Base-by-base conservation (phyloP, 2,329 filamentous ascomycete genomes). In the Pseudomassariella vexata region DNA sequence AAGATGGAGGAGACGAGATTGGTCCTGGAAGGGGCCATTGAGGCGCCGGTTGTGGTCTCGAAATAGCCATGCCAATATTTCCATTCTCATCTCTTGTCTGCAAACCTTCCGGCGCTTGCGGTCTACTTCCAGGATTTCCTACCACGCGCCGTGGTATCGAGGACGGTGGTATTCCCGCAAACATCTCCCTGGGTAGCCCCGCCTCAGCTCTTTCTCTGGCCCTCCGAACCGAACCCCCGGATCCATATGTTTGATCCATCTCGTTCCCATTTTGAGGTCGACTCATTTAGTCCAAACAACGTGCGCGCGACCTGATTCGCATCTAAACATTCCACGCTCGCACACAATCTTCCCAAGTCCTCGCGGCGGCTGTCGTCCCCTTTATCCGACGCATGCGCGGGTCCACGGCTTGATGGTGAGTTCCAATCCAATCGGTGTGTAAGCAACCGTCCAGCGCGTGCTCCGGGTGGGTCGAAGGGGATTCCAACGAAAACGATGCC, bases 121-220 rank as follows among this genome's bases (percentile, higher is more conserved):
- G 53, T 34, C 18, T 30, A 15, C n/a, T 26, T n/a, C 16, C 22
- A 12, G 19, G 25, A 19, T 26, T 30, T 18, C 27, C 28, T 9
- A 26, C 24, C n/a, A 24, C 23, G 10, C 26, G 14, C 9, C 30
- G 30, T 17, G 54, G 58, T 29, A 58, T 50, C 26, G 48, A 49
- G 41, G 40, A 56, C 28, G 46, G 47, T 16, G 53, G 48, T 18
- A 47, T 34, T 21, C n/a, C n/a, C n/a, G n/a, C n/a, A n/a, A n/a
- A n/a, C n/a, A n/a, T 38, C 25, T 48, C 44, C 32, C 53, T 19
- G 55, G 53, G 49, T 23, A 50, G 36, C 21, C 63, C 66, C 38
- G 60, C 63, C 47, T 65, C 60, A 35, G 65, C 66, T 42, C 62
- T 63, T 52, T 77, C 72, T 53, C 73, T 68, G 23, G 71, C 73